Evolutionary conservation across 768 basidiomycete species (phyloP), one percentile per base, ranked within the genome.

Genomic region (Trametes cubensis): DNA sequence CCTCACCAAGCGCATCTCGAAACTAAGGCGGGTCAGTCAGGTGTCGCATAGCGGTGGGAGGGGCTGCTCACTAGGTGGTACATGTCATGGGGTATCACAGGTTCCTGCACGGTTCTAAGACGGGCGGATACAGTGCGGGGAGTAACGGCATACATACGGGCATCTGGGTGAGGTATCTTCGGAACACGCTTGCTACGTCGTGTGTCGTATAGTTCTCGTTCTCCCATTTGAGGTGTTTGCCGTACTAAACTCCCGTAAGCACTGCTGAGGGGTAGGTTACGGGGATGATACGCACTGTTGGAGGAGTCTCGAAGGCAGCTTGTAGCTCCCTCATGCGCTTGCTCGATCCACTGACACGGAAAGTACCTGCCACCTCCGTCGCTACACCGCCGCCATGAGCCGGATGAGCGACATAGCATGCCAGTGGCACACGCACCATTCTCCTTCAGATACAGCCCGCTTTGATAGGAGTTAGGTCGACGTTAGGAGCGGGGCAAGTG

Each of bases 311-410:
- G 67, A 99, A 99, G 25, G 86, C 78, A 6, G 87, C 86, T 73
- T 99, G 97, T 8, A 99, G 84, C 21, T 98, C 95, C 58, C 94
- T 88, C 93, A 96, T 99, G 40, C 96, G 88, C 74, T 91, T 95
- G 62, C 84, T 89, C 41, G 94, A 95, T n/a, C 96, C 96, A 64
- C 88, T 97, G 28, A 98, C 90, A 50, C 97, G 91, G 74, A 99
- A 99, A 0, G 92, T 92, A 18, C 96, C 96, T 65, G 90, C 85
- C 11, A 95, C 85, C 76, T 95, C 94, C 18, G 95, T 98, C 20
- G 94, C 95, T 75, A 45, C 83, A 69, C 14, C 59, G 6, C 56
- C 51, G 6, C 56, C 51, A 13, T 56, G 26, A 56, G 40, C 26
- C 34, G 23, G 21, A 17, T n/a, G 7, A 38, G 10, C 41, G 34